A percentile compares a stretch with the other conserved stretches of the same genome.
These are phyloP conservation scores for Abelmoschus esculentus DNA, from an alignment of 345 rosid genomes.

Conservation along the genomic window DNA sequence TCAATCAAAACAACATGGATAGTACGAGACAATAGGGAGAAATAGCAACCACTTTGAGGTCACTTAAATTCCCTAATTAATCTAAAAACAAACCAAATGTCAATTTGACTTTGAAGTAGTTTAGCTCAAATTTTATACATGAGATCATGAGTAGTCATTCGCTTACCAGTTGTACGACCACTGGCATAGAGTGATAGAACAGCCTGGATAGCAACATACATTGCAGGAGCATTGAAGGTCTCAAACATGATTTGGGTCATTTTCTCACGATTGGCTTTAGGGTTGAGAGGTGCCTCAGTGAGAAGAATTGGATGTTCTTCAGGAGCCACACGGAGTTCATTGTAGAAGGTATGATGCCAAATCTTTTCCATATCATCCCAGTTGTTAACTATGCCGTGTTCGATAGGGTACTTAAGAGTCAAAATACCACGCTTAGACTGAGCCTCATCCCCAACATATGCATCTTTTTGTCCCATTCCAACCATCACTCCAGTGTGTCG, in stretches of 20 bases:
- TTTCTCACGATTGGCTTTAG: conserved; percentile 58
- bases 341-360: conserved; percentile 63
- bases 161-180: conserved; percentile 64
- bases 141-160: conserved; percentile 8
- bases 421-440: conserved; percentile 66
- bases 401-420: conserved; percentile 59
- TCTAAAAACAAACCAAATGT: background rate
- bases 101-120: background rate
- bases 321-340: conserved; percentile 56
- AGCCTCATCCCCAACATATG: conserved; percentile 64
- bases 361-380: conserved; percentile 74
- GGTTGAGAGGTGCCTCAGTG: conserved; percentile 63
- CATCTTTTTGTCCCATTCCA: conserved; percentile 62
- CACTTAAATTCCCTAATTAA: background rate
- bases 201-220: conserved; percentile 65
- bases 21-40: background rate
- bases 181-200: conserved; percentile 66
- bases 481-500: conserved; percentile 69
- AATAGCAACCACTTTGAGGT: background rate
- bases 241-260: conserved; percentile 69
- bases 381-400: conserved; percentile 58
- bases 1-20: background rate
- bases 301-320: conserved; percentile 65
- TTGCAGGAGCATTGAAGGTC: conserved; percentile 53
- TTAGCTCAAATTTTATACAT: background rate